phyloP scores from a whole-genome alignment of 192 early-diverging fungal genomes.

The Entrophospora sp. region DNA sequence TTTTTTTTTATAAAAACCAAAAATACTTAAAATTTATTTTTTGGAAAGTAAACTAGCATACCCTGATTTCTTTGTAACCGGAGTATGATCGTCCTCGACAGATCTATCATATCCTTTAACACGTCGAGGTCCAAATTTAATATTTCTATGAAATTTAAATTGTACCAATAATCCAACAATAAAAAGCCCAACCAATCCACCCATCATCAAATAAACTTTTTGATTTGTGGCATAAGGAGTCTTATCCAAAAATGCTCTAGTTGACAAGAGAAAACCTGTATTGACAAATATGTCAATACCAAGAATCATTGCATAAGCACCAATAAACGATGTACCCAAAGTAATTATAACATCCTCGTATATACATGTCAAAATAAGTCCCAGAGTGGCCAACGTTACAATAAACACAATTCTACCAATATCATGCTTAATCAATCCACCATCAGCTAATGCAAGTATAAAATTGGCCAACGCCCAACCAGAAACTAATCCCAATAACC shows the following conservation, averaged over 20 bases:
- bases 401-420: conserved; percentile 66
- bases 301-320: conserved; percentile 67
- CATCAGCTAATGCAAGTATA: conserved; percentile 52
- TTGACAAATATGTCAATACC: conserved; percentile 79
- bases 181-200: conserved; percentile 51
- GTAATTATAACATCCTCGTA: conserved; percentile 58
- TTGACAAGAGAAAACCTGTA: conserved; percentile 62
- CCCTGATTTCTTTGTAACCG: too few species aligned
- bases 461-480: conserved; percentile 71
- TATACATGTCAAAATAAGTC: conserved; percentile 56
- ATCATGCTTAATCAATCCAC: conserved; percentile 53
- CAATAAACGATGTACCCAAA: conserved; percentile 64
- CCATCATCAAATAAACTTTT: conserved; percentile 66
- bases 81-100: too few species aligned
- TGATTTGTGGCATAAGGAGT: conserved; percentile 40
- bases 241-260: conserved; percentile 39
- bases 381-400: conserved; percentile 47
- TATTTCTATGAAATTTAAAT: conserved; percentile 23
- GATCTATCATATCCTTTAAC: too few species aligned
- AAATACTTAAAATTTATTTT: too few species aligned
- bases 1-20: too few species aligned
- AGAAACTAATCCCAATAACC: conserved; percentile 65
- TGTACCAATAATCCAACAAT: conserved; percentile 59
- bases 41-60: too few species aligned
- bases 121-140: neutral